A percentile compares a stretch with the other conserved stretches of the same genome.
Conservation (phyloP, 1,284 basidiomycete species). For the Heterobasidion parviporum region DNA sequence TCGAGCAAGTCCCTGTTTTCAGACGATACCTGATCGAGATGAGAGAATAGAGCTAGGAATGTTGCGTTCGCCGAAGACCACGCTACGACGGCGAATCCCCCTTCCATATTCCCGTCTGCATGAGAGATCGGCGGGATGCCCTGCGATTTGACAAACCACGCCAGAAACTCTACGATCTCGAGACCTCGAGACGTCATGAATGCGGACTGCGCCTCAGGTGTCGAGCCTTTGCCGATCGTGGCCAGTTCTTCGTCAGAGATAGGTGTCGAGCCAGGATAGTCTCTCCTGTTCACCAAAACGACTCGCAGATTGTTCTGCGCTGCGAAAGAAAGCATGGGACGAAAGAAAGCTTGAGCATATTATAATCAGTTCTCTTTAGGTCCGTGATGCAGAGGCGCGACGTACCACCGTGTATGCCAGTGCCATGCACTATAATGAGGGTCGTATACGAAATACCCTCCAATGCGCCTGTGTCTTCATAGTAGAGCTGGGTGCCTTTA, state of each 20-base stretch:
- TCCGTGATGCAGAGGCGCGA: too few relatives aligned
- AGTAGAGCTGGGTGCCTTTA: constrained; percentile 11
- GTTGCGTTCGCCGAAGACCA: constrained; percentile 25
- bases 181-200: constrained; percentile 5
- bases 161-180: constrained; percentile 13
- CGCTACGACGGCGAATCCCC: neutral
- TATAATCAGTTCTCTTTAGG: too few relatives aligned
- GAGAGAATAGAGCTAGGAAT: neutral
- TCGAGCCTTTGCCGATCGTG: neutral
- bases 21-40: neutral
- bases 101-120: neutral
- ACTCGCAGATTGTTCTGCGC: constrained; percentile 11
- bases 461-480: constrained; percentile 13
- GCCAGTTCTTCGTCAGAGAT: constrained; percentile 11
- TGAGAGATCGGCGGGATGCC: constrained; percentile 3
- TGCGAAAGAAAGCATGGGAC: constrained; percentile 12
- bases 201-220: neutral
- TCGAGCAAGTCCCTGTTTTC: neutral
- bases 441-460: constrained; percentile 11
- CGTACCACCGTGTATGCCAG: constrained; percentile 13
- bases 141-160: constrained; percentile 8
- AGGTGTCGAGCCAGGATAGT: constrained; percentile 16
- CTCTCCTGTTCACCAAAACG: constrained; percentile 14
- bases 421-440: constrained; percentile 15
- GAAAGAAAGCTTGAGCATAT: constrained; percentile 12